phyloP scores from a whole-genome alignment of 257 asterid species.

The Linderniella brevidens region DNA sequence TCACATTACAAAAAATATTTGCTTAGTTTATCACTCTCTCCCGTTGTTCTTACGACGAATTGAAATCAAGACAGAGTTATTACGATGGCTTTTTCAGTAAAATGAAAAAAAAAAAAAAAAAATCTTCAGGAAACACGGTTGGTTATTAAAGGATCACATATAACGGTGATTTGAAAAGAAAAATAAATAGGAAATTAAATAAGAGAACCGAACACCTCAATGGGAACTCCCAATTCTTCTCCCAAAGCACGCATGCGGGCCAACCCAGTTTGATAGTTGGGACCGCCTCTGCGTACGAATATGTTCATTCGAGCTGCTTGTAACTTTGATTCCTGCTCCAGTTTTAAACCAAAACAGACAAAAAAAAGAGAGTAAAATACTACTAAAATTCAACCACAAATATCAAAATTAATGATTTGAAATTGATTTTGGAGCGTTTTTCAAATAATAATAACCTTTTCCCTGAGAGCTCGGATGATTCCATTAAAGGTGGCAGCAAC shows the following conservation, averaged over 20 bases:
- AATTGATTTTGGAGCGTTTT: too few relatives aligned
- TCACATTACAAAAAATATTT: background rate
- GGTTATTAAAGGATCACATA: too few relatives aligned
- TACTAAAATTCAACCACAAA: too few relatives aligned
- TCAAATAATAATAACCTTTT: constrained; percentile 30
- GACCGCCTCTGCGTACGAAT: constrained; percentile 89
- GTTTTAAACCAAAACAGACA: too few relatives aligned
- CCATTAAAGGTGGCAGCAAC: constrained; percentile 91
- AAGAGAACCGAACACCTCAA: constrained; percentile 44
- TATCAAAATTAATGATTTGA: too few relatives aligned
- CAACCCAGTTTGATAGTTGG: constrained; percentile 85
- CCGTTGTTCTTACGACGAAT: too few relatives aligned
- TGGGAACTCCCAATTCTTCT: constrained; percentile 86
- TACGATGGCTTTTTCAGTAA: too few relatives aligned
- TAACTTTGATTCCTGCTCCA: constrained; percentile 66
- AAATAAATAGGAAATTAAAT: background rate
- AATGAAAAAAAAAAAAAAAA: background rate
- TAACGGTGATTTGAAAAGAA: background rate
- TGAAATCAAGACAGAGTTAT: too few relatives aligned
- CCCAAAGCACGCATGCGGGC: constrained; percentile 79
- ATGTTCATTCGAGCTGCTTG: constrained; percentile 76
- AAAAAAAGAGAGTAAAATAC: too few relatives aligned
- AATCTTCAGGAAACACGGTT: background rate
- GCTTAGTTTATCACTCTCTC: too few relatives aligned
- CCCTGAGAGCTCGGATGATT: constrained; percentile 72